Base-by-base conservation (phyloP, 257 asterid genomes). In the Solanum chilense region DNA sequence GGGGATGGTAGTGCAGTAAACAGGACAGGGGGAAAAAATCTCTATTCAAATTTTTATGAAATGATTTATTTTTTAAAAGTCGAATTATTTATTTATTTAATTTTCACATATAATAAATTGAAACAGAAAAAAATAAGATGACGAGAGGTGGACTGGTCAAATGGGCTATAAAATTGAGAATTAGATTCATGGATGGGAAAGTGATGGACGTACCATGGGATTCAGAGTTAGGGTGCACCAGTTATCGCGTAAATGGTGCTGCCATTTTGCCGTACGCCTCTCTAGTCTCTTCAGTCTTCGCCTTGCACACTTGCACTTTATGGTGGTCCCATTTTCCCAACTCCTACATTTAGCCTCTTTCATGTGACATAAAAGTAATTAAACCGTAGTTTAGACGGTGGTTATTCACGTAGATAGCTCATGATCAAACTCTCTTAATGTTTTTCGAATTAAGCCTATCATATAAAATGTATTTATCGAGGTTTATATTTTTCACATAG, bases 341-440 rank as follows among this genome's bases (percentile, higher is more conserved):
- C n/a, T 71, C 44, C 45, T 3, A 29, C 1, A 14, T 69, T 69
- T 27, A 12, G 20, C 74, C 74, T 12, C 37, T 25, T 66, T 20
- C 71, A n/a, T 5, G 35, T 5, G 15, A 25, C 16, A 64, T 64
- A 12, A 13, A 64, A 58, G 12, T 58, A 58, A 25, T 69, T 29
- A 18, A n/a, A n/a, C n/a, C n/a, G n/a, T 52, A 52, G 9, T 52
- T 49, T 49, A 21, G 23, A 52, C 23, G 3, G 3, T 52, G 60
- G 23, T 49, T 49, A 52, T 52, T 21, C 1, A 52, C 9, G 1
- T 6, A 6, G 9, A 52, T 52, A 4, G 0, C 3, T 18, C 4
- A 0, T 9, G 23, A 18, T 52, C 0, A 23, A 18, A 18, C 0
- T 0, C 0, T 6, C 1, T 52, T 0, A 6, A 52, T 2, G 0